phyloP scores from a whole-genome alignment of 768 basidiomycete species.

The Gymnopilus junonius region DNA sequence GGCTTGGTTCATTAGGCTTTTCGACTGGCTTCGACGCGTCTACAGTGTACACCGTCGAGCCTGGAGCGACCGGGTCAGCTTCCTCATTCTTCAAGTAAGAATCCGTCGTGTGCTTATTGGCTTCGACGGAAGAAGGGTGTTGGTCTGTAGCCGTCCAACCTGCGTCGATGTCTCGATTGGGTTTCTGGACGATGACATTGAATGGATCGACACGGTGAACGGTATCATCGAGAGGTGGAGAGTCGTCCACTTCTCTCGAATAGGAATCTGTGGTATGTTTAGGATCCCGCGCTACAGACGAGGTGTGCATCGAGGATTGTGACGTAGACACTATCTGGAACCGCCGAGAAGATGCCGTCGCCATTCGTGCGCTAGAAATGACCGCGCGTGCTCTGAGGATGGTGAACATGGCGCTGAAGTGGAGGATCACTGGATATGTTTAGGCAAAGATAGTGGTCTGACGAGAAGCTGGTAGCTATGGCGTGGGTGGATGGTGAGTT shows the following conservation, averaged over 20 bases:
- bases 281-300: neutral
- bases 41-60: conserved; percentile 48
- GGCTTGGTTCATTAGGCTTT: conserved; percentile 47
- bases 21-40: conserved; percentile 40
- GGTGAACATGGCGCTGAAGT: neutral
- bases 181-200: conserved; percentile 23
- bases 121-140: neutral
- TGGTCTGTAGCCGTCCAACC: neutral
- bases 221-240: conserved; percentile 18
- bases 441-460: neutral
- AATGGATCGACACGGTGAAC: conserved; percentile 25
- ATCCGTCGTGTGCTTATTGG: conserved; percentile 38
- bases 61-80: conserved; percentile 39
- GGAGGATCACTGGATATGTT: neutral
- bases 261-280: conserved; percentile 25
- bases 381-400: neutral
- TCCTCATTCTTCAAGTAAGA: conserved; percentile 54
- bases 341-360: neutral
- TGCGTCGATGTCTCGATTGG: neutral
- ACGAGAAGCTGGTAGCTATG: neutral
- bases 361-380: neutral
- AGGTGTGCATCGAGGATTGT: conserved; percentile 7
- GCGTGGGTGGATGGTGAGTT: neutral
- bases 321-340: neutral
- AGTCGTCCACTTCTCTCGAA: conserved; percentile 22